A percentile compares a stretch with the other conserved stretches of the same genome.
These are phyloP conservation scores for Sordariomycetes sp. DNA, from an alignment of 2,329 filamentous ascomycete species.

Conservation along the genomic window DNA sequence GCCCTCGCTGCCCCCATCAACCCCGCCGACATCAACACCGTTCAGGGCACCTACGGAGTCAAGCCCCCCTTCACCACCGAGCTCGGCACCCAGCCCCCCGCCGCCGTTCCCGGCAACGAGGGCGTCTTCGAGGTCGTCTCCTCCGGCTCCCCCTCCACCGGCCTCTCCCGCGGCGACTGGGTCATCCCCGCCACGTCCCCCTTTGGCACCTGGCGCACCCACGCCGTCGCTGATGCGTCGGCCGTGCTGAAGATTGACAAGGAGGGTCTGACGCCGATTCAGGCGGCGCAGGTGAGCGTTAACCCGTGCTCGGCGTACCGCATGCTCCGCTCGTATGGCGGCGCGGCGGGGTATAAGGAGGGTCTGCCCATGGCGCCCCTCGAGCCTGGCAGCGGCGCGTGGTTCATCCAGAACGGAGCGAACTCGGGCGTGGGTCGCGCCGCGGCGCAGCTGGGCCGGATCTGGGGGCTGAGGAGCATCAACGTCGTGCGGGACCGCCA, in stretches of 20 bases:
- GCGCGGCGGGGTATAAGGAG: constrained; percentile 27
- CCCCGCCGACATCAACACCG: constrained; percentile 94
- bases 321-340: constrained; percentile 72
- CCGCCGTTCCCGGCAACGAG: constrained; percentile 78
- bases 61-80: constrained; percentile 65
- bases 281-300: constrained; percentile 78
- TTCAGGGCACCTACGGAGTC: constrained; percentile 89
- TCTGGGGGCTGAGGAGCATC: constrained; percentile 85
- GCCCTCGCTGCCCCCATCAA: constrained; percentile 89
- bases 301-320: constrained; percentile 93
- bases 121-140: constrained; percentile 83
- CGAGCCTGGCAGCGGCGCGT: constrained; percentile 48
- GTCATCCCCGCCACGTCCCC: constrained; percentile 74
- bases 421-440: constrained; percentile 88
- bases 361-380: constrained; percentile 31
- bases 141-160: constrained; percentile 40
- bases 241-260: constrained; percentile 58
- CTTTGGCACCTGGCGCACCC: constrained; percentile 91
- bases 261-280: constrained; percentile 56
- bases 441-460: constrained; percentile 72
- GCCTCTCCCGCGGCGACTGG: constrained; percentile 71
- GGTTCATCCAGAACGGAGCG: constrained; percentile 95
- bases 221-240: constrained; percentile 51
- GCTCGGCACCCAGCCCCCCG: constrained; percentile 64
- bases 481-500: constrained; percentile 72